Evolutionary conservation across 805 yeast genomes (phyloP), one percentile per base, ranked within the genome.

Genomic region (Starmera quercuum): DNA sequence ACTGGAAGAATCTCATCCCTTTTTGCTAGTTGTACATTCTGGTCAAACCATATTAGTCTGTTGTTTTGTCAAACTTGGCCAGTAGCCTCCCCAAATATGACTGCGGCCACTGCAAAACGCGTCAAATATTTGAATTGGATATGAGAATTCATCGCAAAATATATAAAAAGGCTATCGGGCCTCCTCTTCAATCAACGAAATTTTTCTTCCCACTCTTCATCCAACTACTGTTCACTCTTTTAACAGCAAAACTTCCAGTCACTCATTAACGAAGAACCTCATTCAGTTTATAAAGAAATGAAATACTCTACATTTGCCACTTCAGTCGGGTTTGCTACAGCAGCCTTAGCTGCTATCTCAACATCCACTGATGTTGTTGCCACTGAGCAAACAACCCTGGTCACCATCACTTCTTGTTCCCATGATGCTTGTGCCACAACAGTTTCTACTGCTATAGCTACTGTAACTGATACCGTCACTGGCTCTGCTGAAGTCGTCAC

Each of bases 351-450:
- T 28, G 35, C 42, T 31, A 28, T 43, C 12, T 38, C 46, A 24
- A 50, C 54, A 24, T 47, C 54, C 22, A 37, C 41, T 24, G 42
- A 30, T 16, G 30, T 37, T 20, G 40, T 38, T n/a, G 26, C 30
- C 20, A 7, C 20, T 9, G 45, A 40, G 6, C 12, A 35, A 22
- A 51, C 56, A 29, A 37, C 42, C 17, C 22, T 49, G 4, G 37
- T 34, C 20, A 51, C 56, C 35, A 51, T 51, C 42, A 51, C 56
- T 21, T 50, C 51, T n/a, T 51, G 56, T 43, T 44, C 45, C 20
- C 27, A 40, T 15, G 20, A 34, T 20, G 38, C 39, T 9, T 47
- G 55, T 45, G 28, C 43, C 11, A 16, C 36, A 5, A 41, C 42
- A 10, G 32, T 39, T 22, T 42, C 46, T 15, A 20, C 27, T 21